These are phyloP conservation scores for Chrysoporthe deuterocubensis DNA, from an alignment of 2,329 filamentous ascomycete species.

Conservation along the genomic window DNA sequence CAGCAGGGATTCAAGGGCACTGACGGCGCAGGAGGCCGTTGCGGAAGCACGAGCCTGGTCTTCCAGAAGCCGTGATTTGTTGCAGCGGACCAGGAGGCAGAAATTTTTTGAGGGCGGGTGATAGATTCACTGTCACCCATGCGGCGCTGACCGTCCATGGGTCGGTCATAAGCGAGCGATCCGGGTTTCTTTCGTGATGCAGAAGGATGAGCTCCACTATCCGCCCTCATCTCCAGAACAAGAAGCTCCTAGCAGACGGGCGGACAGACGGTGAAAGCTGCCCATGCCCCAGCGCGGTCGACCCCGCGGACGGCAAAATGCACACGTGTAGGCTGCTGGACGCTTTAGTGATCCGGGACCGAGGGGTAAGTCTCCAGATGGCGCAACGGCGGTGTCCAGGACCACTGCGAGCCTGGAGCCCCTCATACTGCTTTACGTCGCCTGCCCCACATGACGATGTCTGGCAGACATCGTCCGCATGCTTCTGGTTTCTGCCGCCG, in stretches of 20 bases:
- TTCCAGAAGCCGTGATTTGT: constrained; percentile 22
- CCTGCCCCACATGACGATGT: constrained; percentile 13
- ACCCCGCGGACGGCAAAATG: constrained; percentile 14
- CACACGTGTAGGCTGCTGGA: constrained; percentile 15
- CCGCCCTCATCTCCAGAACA: constrained; percentile 24
- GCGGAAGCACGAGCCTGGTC: constrained; percentile 14
- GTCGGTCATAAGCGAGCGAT: constrained; percentile 30
- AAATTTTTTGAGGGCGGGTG: constrained; percentile 10
- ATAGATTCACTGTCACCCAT: constrained; percentile 16
- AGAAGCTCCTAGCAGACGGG: constrained; percentile 24
- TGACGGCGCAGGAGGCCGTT: constrained; percentile 17
- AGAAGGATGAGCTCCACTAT: constrained; percentile 25
- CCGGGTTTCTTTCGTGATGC: constrained; percentile 30
- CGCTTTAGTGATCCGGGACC: not conserved
- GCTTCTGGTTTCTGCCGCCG: not conserved
- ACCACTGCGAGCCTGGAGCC: not conserved
- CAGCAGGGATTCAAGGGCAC: constrained; percentile 16
- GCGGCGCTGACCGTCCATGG: constrained; percentile 22
- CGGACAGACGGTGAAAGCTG: constrained; percentile 13
- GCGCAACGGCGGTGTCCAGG: constrained; percentile 11
- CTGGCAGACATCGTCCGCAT: not conserved
- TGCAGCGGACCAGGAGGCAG: constrained; percentile 11
- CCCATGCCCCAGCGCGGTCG: constrained; percentile 14
- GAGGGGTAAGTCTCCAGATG: constrained; percentile 6
- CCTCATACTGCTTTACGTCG: constrained; percentile 6